Evolutionary conservation across 2,329 filamentous ascomycete genomes (phyloP), one percentile per base, ranked within the genome.

Genomic region (Aspergillus sp.): DNA sequence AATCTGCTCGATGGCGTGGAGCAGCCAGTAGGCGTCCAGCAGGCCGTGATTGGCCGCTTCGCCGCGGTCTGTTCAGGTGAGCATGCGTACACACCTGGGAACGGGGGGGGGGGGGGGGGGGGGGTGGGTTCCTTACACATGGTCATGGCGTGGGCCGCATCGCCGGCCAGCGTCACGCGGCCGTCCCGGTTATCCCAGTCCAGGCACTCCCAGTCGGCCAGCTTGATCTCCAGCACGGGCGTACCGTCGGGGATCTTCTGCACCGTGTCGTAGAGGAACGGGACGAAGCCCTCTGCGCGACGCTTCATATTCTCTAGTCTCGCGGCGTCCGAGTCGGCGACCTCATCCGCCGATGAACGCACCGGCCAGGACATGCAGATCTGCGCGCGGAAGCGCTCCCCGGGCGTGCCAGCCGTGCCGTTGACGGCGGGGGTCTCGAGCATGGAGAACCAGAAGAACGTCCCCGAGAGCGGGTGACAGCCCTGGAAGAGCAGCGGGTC

Each of bases 301-400:
- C 57, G 59, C 55, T 74, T 76, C 76, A 79, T 78, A 52, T 72
- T 69, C 20, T 56, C 58, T 16, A 78, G 54, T 3, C 72, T 64
- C 23, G 57, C 71, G 13, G 52, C 54, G 43, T 72, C 58, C 0
- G 67, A 68, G 2, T 52, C 36, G 1, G 71, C 68, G 1, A 78
- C 70, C 6, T 71, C 65, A 34, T 72, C 70, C 2, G 57, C 56
- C 2, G 56, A 50, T 3, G 64, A 63, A 41, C 65, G 66, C 7
- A 71, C 66, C 0, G 70, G 65, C 79, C 79, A 81, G 7, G 76
- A 80, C 38, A 79, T 64, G 51, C 73, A 74, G 34, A 81, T 64
- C 55, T 80, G 75, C 1, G 71, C 72, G 40, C 71, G 70, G 54
- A 75, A 79, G 13, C 65, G 67, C 46, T 72, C 66, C 3, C 55